phyloP scores from a whole-genome alignment of 1,284 basidiomycete genomes.

The Puccinia sorghi region DNA sequence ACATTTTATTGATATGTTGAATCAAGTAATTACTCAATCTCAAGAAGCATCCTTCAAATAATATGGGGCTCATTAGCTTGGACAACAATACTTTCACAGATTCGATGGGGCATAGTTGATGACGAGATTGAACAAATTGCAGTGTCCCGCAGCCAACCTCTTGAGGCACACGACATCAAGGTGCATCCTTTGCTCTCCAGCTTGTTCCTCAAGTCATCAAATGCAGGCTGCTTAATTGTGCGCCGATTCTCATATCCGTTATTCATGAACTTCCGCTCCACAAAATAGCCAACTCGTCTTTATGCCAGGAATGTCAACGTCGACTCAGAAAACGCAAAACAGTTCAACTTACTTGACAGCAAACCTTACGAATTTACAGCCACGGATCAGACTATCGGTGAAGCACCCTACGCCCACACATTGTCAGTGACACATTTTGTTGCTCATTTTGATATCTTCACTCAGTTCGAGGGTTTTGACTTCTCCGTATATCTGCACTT shows the following conservation, averaged over 20 bases:
- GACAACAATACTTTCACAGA: constrained; percentile 4
- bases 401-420: constrained; percentile 39
- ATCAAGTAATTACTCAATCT: constrained; percentile 45
- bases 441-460: background rate
- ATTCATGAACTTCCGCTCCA: background rate
- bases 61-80: background rate
- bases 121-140: constrained; percentile 50
- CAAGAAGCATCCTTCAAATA: background rate
- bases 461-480: background rate
- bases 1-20: constrained; percentile 53
- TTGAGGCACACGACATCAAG: constrained; percentile 40
- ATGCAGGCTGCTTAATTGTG: background rate
- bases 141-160: constrained; percentile 50
- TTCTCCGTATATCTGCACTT: background rate
- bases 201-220: constrained; percentile 46
- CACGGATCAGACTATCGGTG: constrained; percentile 48
- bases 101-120: constrained; percentile 53
- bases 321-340: constrained; percentile 52
- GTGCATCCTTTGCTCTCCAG: constrained; percentile 37
- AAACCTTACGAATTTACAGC: constrained; percentile 48
- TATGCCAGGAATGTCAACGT: constrained; percentile 51
- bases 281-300: constrained; percentile 53
- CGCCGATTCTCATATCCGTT: background rate
- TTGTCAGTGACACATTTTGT: background rate
- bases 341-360: constrained; percentile 52